A percentile compares a stretch with the other conserved stretches of the same genome.
Conservation (phyloP, 495 filamentous ascomycete species). For the Amniculicola lignicola region DNA sequence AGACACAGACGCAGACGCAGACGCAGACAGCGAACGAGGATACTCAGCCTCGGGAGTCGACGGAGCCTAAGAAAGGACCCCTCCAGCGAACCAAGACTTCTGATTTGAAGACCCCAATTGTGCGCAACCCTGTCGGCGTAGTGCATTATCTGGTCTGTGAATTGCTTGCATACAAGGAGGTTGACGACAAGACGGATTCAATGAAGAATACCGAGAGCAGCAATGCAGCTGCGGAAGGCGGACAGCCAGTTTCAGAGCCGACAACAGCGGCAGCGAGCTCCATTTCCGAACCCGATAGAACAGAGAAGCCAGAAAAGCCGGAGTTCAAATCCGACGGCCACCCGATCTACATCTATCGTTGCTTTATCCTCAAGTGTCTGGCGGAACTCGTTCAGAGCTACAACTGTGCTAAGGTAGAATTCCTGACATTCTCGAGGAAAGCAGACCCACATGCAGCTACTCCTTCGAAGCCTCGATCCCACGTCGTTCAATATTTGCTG, state of each 20-base stretch:
- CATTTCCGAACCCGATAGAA: constrained; percentile 54
- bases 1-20: constrained; percentile 1
- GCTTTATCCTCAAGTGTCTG: constrained; percentile 90
- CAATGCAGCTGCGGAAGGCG: constrained; percentile 20
- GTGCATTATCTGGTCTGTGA: constrained; percentile 95
- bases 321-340: constrained; percentile 89
- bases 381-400: constrained; percentile 91
- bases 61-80: constrained; percentile 52
- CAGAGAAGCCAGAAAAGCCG: constrained; percentile 68
- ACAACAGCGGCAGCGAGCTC: background rate
- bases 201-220: constrained; percentile 54
- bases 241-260: background rate
- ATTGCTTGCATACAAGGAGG: constrained; percentile 84
- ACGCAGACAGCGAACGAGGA: background rate
- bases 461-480: constrained; percentile 89
- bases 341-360: constrained; percentile 92
- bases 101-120: constrained; percentile 76
- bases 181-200: constrained; percentile 55
- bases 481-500: constrained; percentile 88
- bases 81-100: constrained; percentile 58
- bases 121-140: constrained; percentile 93
- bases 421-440: constrained; percentile 96
- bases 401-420: constrained; percentile 92
- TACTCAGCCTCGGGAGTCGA: constrained; percentile 47
- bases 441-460: constrained; percentile 77